Evolutionary conservation across 208 protist species (phyloP).

Genomic region (Trichomonas gallinae): DNA sequence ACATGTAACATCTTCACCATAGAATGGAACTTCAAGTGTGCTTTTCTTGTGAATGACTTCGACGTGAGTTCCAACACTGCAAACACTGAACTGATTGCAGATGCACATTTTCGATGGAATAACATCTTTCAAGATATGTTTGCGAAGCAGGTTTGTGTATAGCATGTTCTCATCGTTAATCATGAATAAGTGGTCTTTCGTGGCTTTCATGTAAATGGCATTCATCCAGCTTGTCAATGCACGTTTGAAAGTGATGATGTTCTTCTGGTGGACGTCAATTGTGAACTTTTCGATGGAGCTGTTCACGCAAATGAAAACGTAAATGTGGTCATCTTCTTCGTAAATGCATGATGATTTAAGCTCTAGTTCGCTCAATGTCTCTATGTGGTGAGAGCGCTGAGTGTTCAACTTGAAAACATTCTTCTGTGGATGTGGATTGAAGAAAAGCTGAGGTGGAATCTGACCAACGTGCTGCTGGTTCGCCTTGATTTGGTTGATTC

Average conservation of each 20-base stretch:
- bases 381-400: background rate
- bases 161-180: background rate
- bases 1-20: background rate
- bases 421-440: constrained; percentile 32
- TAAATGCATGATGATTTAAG: background rate
- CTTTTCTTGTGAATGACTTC: background rate
- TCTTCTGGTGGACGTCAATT: background rate
- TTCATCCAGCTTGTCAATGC: background rate
- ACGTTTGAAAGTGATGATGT: background rate
- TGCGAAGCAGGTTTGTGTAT: background rate
- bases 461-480: constrained; percentile 47
- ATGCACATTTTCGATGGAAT: background rate
- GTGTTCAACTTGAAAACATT: background rate
- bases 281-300: background rate
- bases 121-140: background rate
- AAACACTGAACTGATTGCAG: background rate
- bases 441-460: constrained; percentile 45
- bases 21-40: background rate
- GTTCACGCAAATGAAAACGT: background rate
- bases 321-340: background rate
- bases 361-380: background rate
- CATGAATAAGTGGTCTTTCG: background rate
- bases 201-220: background rate
- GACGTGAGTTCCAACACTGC: background rate
- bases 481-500: background rate